Conservation (phyloP, 768 basidiomycete species). For the Suillus bovinus region DNA sequence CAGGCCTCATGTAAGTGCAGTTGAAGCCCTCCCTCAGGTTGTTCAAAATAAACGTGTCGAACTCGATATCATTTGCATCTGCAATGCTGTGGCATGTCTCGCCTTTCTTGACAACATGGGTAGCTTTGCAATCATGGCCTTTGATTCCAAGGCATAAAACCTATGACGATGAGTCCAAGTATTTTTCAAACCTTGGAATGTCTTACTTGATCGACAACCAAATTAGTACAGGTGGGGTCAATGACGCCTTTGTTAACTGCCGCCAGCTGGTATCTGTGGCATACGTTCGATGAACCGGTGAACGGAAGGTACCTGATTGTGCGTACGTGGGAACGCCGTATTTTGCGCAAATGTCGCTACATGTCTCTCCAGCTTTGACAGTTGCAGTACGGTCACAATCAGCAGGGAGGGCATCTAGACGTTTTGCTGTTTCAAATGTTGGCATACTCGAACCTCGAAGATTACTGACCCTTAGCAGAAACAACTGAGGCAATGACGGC, state of each 20-base stretch:
- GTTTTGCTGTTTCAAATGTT: background rate
- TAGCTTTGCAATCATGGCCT: slow-evolving; percentile 57
- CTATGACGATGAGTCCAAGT: slow-evolving; percentile 22
- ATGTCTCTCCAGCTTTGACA: slow-evolving; percentile 53
- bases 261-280: slow-evolving; percentile 64
- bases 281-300: background rate
- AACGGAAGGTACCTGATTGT: background rate
- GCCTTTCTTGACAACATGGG: slow-evolving; percentile 46
- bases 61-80: slow-evolving; percentile 37
- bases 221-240: slow-evolving; percentile 56
- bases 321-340: slow-evolving; percentile 50
- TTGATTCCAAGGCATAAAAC: slow-evolving; percentile 56
- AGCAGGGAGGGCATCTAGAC: background rate
- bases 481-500: slow-evolving; percentile 1
- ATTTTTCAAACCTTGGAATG: background rate
- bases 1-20: slow-evolving; percentile 58
- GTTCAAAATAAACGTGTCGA: slow-evolving; percentile 52
- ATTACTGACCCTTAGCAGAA: slow-evolving; percentile 21
- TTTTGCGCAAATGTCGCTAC: slow-evolving; percentile 52
- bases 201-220: slow-evolving; percentile 49
- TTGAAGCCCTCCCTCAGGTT: slow-evolving; percentile 60
- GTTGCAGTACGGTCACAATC: slow-evolving; percentile 54
- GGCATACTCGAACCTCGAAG: slow-evolving; percentile 1
- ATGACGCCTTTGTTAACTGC: slow-evolving; percentile 49
- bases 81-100: slow-evolving; percentile 53